phyloP scores from a whole-genome alignment of 345 rosid species.

The Turritis glabra region DNA sequence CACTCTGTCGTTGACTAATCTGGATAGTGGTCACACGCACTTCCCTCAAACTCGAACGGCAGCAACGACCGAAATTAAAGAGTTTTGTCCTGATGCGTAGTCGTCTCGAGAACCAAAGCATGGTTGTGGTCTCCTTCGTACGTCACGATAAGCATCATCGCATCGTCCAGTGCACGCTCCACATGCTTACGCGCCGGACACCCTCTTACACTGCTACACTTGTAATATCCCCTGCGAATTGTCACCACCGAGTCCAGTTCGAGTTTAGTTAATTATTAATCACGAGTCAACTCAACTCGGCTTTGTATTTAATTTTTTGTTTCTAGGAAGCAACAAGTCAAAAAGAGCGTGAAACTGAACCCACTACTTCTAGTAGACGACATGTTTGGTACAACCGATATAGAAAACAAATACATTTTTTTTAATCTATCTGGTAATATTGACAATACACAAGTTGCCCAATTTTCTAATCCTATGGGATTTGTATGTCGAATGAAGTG shows the following conservation, averaged over 20 bases:
- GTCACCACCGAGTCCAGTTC: neutral
- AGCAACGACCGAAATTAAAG: conserved; percentile 32
- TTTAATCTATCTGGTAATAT: conserved; percentile 4
- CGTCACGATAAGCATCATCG: conserved; percentile 77
- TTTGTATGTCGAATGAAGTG: neutral
- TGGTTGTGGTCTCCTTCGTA: conserved; percentile 92
- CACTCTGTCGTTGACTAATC: conserved; percentile 42
- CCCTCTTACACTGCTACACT: conserved; percentile 84
- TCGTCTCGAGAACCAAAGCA: conserved; percentile 51
- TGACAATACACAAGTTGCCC: conserved; percentile 25
- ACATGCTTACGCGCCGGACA: conserved; percentile 97
- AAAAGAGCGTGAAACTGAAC: conserved; percentile 27
- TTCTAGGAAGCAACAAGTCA: conserved; percentile 10
- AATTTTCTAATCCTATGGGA: neutral
- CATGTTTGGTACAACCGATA: conserved; percentile 33
- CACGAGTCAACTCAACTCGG: conserved; percentile 1
- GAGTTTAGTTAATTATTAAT: neutral
- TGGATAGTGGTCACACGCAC: conserved; percentile 19
- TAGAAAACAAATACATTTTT: neutral
- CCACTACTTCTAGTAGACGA: conserved; percentile 23
- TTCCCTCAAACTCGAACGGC: conserved; percentile 21
- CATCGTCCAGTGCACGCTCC: conserved; percentile 78
- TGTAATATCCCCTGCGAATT: conserved; percentile 76
- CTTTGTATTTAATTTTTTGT: neutral
- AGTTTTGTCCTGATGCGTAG: conserved; percentile 44